phyloP scores from a whole-genome alignment of 495 filamentous ascomycete species.

The Cercophora sp. region DNA sequence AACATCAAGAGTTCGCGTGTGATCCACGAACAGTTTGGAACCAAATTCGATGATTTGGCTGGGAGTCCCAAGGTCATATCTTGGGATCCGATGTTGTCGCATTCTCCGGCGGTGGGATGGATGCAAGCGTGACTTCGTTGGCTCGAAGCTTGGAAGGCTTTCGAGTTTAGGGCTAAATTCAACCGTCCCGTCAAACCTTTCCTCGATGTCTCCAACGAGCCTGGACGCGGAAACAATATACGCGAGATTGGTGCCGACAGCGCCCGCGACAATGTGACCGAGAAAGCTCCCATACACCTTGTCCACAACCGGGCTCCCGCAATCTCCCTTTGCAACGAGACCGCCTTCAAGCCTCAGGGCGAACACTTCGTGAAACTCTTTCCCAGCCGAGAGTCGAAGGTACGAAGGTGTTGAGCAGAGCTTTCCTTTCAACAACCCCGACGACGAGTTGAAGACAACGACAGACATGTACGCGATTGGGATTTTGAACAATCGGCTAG shows the following conservation, averaged over 20 bases:
- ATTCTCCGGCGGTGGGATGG: neutral
- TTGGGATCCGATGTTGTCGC: neutral
- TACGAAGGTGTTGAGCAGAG: neutral
- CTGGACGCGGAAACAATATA: neutral
- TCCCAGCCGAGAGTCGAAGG: neutral
- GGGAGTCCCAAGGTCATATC: neutral
- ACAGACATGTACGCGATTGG: neutral
- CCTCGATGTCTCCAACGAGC: neutral
- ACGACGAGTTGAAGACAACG: neutral
- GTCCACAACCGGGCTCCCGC: neutral
- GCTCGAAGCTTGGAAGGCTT: neutral
- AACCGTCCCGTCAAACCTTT: neutral
- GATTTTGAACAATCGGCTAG: neutral
- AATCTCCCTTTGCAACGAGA: neutral
- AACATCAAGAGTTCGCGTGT: neutral
- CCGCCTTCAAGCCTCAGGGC: neutral
- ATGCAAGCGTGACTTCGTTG: neutral
- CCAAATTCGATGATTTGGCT: neutral
- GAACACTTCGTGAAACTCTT: neutral
- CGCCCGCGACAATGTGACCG: conserved; percentile 1
- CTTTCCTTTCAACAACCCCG: neutral
- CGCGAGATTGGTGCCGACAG: neutral
- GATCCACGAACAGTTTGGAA: neutral
- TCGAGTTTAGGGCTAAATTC: neutral
- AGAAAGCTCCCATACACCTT: neutral